A percentile compares a stretch with the other conserved stretches of the same genome.
Evolutionary conservation across 2,329 filamentous ascomycete genomes (phyloP).

Genomic region (Colletotrichum orchidophilum): DNA sequence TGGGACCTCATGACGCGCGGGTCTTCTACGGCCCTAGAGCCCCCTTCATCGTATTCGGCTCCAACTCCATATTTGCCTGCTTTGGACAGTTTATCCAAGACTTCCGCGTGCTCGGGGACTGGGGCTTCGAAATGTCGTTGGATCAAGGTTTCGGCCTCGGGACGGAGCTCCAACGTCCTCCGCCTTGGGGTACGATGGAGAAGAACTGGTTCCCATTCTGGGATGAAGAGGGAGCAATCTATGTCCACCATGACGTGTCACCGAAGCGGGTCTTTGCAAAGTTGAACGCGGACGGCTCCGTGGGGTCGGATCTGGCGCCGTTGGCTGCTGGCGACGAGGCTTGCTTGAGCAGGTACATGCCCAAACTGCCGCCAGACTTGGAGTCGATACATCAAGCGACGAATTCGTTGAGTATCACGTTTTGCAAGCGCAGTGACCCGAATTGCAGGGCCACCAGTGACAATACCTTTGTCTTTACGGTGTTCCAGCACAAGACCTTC

Average conservation of each 20-base stretch:
- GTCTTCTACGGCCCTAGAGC: constrained; percentile 63
- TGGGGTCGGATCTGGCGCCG: constrained; percentile 56
- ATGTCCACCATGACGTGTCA: constrained; percentile 62
- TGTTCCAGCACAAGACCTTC: constrained; percentile 65
- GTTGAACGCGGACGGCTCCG: constrained; percentile 54
- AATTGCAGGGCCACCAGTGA: constrained; percentile 50
- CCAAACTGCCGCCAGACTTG: constrained; percentile 43
- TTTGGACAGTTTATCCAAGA: constrained; percentile 67
- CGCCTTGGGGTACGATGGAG: constrained; percentile 56
- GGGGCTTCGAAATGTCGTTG: constrained; percentile 42
- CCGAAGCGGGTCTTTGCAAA: constrained; percentile 60
- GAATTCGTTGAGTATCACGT: constrained; percentile 65
- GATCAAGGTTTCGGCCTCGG: constrained; percentile 49
- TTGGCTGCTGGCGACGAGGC: constrained; percentile 48
- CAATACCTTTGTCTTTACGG: constrained; percentile 64
- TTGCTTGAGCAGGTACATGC: constrained; percentile 59
- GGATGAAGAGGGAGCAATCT: constrained; percentile 56
- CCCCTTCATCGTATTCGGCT: constrained; percentile 64
- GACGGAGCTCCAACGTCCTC: constrained; percentile 62
- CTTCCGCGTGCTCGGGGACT: constrained; percentile 58
- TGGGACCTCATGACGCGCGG: constrained; percentile 67
- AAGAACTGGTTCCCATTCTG: constrained; percentile 74
- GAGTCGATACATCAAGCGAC: constrained; percentile 68
- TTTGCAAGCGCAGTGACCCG: constrained; percentile 59
- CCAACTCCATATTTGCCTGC: constrained; percentile 63